Evolutionary conservation across 345 rosid species (phyloP).

Genomic region (Jatropha curcas): DNA sequence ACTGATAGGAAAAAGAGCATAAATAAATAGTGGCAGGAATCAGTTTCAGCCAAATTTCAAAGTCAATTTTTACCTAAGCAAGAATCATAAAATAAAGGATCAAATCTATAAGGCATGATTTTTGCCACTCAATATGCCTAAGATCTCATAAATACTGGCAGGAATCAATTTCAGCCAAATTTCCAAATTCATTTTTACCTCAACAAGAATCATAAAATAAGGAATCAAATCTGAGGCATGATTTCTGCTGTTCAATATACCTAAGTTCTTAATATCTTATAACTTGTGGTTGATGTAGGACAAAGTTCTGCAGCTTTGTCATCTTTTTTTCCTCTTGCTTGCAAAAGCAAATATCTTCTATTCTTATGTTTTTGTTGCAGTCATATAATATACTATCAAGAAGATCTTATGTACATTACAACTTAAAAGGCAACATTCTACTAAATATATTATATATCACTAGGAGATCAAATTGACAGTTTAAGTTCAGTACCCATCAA

Average conservation of each 20-base stretch:
- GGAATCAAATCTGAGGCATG: not conserved
- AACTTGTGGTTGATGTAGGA: not conserved
- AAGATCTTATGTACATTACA: not conserved
- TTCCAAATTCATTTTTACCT: not conserved
- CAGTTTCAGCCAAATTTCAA: not conserved
- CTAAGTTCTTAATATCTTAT: too few relatives aligned
- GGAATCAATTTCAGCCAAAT: not conserved
- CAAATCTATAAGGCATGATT: not conserved
- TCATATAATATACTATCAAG: not conserved
- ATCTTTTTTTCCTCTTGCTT: too few relatives aligned
- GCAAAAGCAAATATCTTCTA: not conserved
- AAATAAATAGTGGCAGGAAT: not conserved
- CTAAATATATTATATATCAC: too few relatives aligned
- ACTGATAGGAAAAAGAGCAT: not conserved
- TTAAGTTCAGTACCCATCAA: not conserved
- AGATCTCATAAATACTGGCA: not conserved
- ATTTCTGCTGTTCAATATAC: not conserved
- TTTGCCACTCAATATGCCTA: not conserved
- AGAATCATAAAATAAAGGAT: not conserved
- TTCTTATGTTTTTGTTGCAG: not conserved
- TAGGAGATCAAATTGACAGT: not conserved
- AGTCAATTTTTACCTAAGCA: not conserved
- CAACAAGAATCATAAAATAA: not conserved
- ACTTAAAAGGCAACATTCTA: not conserved
- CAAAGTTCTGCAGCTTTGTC: not conserved